Base-by-base conservation (phyloP, 257 asterid genomes). In the Paraleonurus japonicus region DNA sequence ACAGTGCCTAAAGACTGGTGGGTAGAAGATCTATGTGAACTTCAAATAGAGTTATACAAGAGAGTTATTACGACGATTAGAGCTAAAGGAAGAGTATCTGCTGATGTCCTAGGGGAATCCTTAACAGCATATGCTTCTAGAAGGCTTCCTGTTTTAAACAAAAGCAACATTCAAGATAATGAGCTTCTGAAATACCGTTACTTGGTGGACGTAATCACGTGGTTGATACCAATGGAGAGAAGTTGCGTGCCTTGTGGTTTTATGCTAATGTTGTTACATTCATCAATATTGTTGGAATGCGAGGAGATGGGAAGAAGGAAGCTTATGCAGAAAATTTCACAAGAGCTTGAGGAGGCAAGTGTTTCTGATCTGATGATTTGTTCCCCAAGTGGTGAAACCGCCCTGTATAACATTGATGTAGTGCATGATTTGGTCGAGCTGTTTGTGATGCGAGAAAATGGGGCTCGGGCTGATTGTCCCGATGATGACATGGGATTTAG, bases 1-100 rank as follows among this genome's bases (percentile, higher is more conserved):
- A 50, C 70, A 26, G 95, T 92, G 64, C 98, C 96, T 0, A 73
- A 75, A 35, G 96, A 92, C 73, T 92, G 98, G 98, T 92, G 98
- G 96, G 95, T 90, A 1, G 98, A 90, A 77, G 98, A 92, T 74
- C 82, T 92, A 10, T 92, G 91, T 51, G 96, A 92, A 19, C 98
- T 92, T 61, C 90, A 80, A 37, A 82, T 88, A 0, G 96, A 88
- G 76, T 66, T 86, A 61, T 90, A 76, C 67, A 88, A 90, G 75
- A 85, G 84, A 66, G 95, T 86, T 16, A 73, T 92, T 39, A 73
- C 83, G 1, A 79, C 92, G 6, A 83, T 92, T 54, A 79, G 74
- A 74, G 80, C 90, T 5, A 92, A 84, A 69, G 96, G 87, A n/a
- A 78, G 80, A 64, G 73, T 88, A 6, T 43, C 88, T 6, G 80